Evolutionary conservation across 257 asterid genomes (phyloP).

Genomic region (Marsdenia floribunda): DNA sequence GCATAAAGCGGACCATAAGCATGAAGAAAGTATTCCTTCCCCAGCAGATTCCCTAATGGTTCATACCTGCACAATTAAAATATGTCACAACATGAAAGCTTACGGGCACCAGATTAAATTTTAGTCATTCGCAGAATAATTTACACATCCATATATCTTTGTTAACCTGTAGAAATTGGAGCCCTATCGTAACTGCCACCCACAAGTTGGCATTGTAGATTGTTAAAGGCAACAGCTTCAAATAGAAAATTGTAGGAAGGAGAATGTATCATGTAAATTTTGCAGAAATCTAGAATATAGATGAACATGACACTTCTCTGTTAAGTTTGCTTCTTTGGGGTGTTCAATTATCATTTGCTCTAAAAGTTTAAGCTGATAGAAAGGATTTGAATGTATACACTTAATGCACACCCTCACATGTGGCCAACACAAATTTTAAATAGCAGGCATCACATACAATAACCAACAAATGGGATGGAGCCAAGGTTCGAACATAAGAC

Average conservation of each 20-base stretch:
- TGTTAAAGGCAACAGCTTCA: background rate
- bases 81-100: background rate
- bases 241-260: background rate
- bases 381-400: too few relatives aligned
- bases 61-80: conserved; percentile 66
- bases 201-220: background rate
- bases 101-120: background rate
- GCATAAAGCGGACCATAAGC: conserved; percentile 99
- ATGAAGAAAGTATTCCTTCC: conserved; percentile 91
- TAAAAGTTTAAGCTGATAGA: too few relatives aligned
- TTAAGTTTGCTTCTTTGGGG: background rate
- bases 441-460: too few relatives aligned
- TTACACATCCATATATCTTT: background rate
- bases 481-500: too few relatives aligned
- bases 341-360: too few relatives aligned
- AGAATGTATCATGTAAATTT: background rate
- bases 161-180: background rate
- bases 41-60: conserved; percentile 73
- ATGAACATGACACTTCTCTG: background rate
- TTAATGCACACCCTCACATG: too few relatives aligned
- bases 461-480: too few relatives aligned
- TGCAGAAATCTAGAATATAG: background rate
- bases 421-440: too few relatives aligned
- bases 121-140: background rate
- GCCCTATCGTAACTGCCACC: background rate